Percentiles rank a stretch among this genome's conserved stretches.
Conservation (phyloP, 2,329 filamentous ascomycete genomes). For the Neonectria punicea region DNA sequence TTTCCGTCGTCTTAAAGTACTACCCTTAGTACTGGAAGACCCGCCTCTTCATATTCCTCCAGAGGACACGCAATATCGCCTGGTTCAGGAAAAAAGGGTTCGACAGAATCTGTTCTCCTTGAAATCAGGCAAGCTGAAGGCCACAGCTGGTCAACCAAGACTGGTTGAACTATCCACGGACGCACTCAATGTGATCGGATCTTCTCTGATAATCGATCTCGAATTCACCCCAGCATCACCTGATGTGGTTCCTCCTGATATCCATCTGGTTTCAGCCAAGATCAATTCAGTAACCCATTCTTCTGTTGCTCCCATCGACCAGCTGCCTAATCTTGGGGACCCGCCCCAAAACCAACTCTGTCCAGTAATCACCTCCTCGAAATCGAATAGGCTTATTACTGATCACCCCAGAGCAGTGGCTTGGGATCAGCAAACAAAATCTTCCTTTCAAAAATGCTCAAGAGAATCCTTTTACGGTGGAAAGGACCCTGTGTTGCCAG, state of each 20-base stretch:
- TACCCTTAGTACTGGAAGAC: constrained; percentile 4
- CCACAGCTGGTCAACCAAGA: neutral
- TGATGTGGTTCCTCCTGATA: neutral
- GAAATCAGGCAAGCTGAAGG: neutral
- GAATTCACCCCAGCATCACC: constrained; percentile 1
- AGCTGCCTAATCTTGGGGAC: neutral
- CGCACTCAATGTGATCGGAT: neutral
- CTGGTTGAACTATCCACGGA: neutral
- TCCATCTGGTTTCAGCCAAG: neutral
- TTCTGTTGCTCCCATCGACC: neutral
- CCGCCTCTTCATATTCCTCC: constrained; percentile 3
- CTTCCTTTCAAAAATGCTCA: neutral
- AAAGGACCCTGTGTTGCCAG: neutral
- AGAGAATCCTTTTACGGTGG: neutral
- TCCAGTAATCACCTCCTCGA: constrained; percentile 2
- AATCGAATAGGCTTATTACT: neutral
- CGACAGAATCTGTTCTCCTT: neutral
- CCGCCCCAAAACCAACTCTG: neutral
- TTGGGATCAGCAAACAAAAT: neutral
- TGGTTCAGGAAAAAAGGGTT: constrained; percentile 3
- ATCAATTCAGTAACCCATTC: constrained; percentile 1
- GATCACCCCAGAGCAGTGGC: neutral
- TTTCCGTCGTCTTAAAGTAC: neutral
- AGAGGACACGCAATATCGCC: neutral
- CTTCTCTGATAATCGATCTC: neutral